Evolutionary conservation across 2,329 filamentous ascomycete genomes (phyloP).

Genomic region (Fusarium pseudonygamai): DNA sequence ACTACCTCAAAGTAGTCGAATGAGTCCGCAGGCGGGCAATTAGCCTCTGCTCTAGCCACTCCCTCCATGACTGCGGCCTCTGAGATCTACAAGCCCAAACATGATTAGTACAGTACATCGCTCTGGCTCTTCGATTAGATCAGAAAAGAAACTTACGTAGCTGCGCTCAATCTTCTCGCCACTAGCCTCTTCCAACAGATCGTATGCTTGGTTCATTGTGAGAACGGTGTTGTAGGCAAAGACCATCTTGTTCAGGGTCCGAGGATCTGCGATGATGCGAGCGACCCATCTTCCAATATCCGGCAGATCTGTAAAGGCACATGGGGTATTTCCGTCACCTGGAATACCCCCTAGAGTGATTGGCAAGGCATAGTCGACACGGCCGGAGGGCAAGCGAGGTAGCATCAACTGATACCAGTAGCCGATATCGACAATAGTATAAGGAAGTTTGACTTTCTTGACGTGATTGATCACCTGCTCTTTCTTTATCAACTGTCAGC

Average conservation of each 20-base stretch:
- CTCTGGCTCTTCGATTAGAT: neutral
- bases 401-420: slow-evolving; percentile 63
- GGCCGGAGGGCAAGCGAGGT: slow-evolving; percentile 42
- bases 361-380: slow-evolving; percentile 40
- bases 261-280: slow-evolving; percentile 58
- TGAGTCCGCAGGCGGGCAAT: neutral
- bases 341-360: slow-evolving; percentile 45
- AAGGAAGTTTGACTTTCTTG: neutral
- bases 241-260: slow-evolving; percentile 63
- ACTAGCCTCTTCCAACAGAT: slow-evolving; percentile 55
- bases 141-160: neutral
- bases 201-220: slow-evolving; percentile 57
- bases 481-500: neutral
- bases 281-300: slow-evolving; percentile 64
- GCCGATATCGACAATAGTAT: slow-evolving; percentile 62
- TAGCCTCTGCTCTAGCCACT: slow-evolving; percentile 7
- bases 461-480: neutral
- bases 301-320: slow-evolving; percentile 56
- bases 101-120: neutral
- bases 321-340: slow-evolving; percentile 56
- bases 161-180: slow-evolving; percentile 54
- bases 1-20: neutral
- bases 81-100: neutral
- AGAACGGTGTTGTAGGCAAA: slow-evolving; percentile 57
- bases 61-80: neutral